Conservation (phyloP, 2,329 filamentous ascomycete species). For the Aspergillus proliferans region DNA sequence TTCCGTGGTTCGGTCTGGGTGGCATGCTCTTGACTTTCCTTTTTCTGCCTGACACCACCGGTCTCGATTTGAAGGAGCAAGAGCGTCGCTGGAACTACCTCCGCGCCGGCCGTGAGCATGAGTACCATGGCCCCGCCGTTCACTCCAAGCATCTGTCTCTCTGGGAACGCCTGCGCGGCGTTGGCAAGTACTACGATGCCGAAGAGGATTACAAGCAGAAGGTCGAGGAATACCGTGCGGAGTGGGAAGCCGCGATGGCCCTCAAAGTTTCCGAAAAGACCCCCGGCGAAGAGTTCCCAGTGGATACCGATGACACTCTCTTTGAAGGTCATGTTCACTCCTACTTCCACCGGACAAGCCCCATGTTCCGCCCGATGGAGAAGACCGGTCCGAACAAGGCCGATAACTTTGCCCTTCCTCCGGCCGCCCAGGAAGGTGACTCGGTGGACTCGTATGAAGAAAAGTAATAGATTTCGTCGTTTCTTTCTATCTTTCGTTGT, state of each 20-base stretch:
- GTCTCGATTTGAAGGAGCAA: constrained; percentile 93
- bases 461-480: constrained; percentile 8
- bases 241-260: constrained; percentile 47
- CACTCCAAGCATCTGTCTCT: constrained; percentile 81
- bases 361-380: constrained; percentile 37
- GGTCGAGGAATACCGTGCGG: constrained; percentile 70
- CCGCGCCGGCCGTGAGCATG: constrained; percentile 64
- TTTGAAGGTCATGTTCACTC: constrained; percentile 45
- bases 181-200: constrained; percentile 76
- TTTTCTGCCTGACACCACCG: constrained; percentile 94
- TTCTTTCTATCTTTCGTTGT: neutral
- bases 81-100: constrained; percentile 90
- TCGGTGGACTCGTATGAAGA: constrained; percentile 18
- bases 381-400: constrained; percentile 20
- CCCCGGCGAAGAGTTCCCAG: constrained; percentile 22
- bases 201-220: constrained; percentile 76
- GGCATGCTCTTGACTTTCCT: constrained; percentile 76
- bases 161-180: constrained; percentile 76
- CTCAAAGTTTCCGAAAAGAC: constrained; percentile 48
- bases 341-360: constrained; percentile 50
- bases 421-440: constrained; percentile 24
- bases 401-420: constrained; percentile 29
- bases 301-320: constrained; percentile 41
- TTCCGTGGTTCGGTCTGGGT: constrained; percentile 89
- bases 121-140: constrained; percentile 91